Percentiles rank a stretch among this genome's conserved stretches.
Conservation (phyloP, 192 early-diverging fungal genomes). For the Pilaira anomala region DNA sequence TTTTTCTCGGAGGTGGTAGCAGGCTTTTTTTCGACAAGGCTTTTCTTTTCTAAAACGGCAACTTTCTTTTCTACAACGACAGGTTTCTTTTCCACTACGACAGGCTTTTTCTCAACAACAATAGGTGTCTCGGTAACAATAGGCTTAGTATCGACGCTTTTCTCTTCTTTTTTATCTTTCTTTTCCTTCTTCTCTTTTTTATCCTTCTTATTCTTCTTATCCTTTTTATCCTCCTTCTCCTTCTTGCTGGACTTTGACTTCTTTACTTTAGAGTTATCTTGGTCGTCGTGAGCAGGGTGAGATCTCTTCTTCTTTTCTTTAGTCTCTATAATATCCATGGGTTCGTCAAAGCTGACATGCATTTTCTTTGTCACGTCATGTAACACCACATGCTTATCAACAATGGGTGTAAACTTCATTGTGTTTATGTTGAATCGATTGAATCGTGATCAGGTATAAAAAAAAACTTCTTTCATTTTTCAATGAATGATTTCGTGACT, state of each 20-base stretch:
- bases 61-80: not conserved
- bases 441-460: too few relatives aligned
- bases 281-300: slow-evolving; percentile 5
- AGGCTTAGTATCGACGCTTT: not conserved
- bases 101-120: not conserved
- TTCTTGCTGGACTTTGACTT: slow-evolving; percentile 2
- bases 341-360: slow-evolving; percentile 30
- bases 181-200: slow-evolving; percentile 16
- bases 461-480: too few relatives aligned
- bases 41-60: not conserved
- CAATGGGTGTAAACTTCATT: slow-evolving; percentile 31
- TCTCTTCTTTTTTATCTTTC: not conserved
- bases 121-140: not conserved
- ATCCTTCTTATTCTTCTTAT: slow-evolving; percentile 20
- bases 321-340: not conserved
- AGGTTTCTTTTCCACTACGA: not conserved
- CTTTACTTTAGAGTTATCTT: slow-evolving; percentile 18
- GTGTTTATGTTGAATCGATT: too few relatives aligned
- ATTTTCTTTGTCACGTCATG: slow-evolving; percentile 23
- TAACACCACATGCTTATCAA: slow-evolving; percentile 21
- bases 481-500: too few relatives aligned
- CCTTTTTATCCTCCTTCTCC: slow-evolving; percentile 22
- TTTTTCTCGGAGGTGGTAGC: not conserved
- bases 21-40: not conserved
- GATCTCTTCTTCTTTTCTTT: slow-evolving; percentile 1